Conservation (phyloP, 139 green algal genomes). For the Deuterostichococcus epilithicus region DNA sequence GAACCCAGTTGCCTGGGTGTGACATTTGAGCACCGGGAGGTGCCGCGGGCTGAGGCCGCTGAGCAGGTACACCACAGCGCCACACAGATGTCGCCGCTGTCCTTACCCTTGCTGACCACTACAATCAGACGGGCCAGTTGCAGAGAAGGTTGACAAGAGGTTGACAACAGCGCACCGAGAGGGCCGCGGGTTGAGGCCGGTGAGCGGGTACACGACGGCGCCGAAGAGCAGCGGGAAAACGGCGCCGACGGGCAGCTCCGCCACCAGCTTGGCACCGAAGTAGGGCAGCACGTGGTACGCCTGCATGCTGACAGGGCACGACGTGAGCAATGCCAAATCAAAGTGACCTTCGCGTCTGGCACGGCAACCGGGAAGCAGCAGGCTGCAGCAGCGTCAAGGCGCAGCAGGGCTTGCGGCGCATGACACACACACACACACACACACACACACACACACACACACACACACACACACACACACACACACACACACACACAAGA, state of each 20-base stretch:
- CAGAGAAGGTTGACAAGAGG: neutral
- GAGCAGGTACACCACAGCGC: too few relatives aligned
- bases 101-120: neutral
- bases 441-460: too few relatives aligned
- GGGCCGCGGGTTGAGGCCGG: conserved; percentile 61
- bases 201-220: conserved; percentile 74
- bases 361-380: too few relatives aligned
- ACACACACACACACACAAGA: too few relatives aligned
- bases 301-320: neutral
- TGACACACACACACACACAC: too few relatives aligned
- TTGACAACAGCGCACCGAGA: conserved; percentile 5
- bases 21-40: too few relatives aligned
- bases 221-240: conserved; percentile 84
- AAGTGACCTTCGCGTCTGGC: too few relatives aligned
- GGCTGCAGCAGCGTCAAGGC: too few relatives aligned
- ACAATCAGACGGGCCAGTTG: neutral
- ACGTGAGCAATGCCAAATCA: conserved; percentile 2
- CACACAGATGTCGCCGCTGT: neutral
- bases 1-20: too few relatives aligned
- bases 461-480: too few relatives aligned
- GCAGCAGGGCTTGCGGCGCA: too few relatives aligned
- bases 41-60: too few relatives aligned
- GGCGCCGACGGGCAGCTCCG: conserved; percentile 78
- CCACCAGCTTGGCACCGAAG: conserved; percentile 79
- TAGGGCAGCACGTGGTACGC: conserved; percentile 49